These are phyloP conservation scores for Marchantia paleacea DNA, from an alignment of 225 moss, liverwort and hornwort genomes.

Conservation along the genomic window DNA sequence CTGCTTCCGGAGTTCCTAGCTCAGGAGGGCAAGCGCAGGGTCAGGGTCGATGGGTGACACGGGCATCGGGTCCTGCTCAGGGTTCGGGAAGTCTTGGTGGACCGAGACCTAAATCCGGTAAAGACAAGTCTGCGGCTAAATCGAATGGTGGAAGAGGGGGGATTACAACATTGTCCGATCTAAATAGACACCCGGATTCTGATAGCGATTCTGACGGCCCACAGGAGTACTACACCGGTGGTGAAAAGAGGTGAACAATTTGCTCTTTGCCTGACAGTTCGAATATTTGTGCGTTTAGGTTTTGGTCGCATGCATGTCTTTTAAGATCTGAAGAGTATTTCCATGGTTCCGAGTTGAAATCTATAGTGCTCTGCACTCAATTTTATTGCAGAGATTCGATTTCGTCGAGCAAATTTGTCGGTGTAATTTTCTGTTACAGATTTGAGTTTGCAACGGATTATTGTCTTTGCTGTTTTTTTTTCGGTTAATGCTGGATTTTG, in stretches of 20 bases:
- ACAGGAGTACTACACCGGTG: conserved; percentile 82
- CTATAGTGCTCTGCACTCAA: neutral
- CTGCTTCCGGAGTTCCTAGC: neutral
- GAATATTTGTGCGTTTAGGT: conserved; percentile 5
- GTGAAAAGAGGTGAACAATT: conserved; percentile 62
- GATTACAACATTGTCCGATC: conserved; percentile 65
- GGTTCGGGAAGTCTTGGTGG: conserved; percentile 28
- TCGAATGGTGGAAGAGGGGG: conserved; percentile 46
- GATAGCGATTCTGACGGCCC: conserved; percentile 77
- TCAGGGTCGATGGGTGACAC: conserved; percentile 32
- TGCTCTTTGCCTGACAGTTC: neutral
- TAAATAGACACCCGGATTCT: conserved; percentile 59
- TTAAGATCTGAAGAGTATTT: neutral
- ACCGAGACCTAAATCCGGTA: conserved; percentile 48
- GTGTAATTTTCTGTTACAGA: neutral
- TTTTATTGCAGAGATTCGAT: neutral
- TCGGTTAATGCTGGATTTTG: neutral
- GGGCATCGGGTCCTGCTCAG: conserved; percentile 39
- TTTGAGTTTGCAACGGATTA: neutral
- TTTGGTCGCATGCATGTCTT: neutral
- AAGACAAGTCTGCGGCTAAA: conserved; percentile 50
- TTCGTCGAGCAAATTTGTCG: neutral
- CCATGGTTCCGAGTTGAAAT: neutral
- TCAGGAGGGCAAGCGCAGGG: conserved; percentile 13
- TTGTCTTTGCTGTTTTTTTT: neutral